These are phyloP conservation scores for Colletotrichum lini DNA, from an alignment of 2,329 filamentous ascomycete genomes.

Conservation along the genomic window DNA sequence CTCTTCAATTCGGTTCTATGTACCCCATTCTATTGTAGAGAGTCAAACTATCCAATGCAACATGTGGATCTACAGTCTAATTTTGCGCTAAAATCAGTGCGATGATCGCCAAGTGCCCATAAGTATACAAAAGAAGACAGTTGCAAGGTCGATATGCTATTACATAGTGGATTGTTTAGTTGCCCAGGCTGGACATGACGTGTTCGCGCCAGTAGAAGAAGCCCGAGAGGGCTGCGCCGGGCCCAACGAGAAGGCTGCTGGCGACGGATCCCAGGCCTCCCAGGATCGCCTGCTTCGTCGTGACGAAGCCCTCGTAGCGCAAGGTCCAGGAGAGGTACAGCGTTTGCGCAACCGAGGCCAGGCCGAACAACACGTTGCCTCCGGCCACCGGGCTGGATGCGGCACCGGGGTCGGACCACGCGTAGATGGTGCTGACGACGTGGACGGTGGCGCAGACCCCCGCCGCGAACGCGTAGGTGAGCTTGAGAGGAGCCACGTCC, in stretches of 20 bases:
- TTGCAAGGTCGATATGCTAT: too few relatives aligned
- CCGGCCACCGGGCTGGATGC: not conserved
- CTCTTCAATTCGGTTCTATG: not conserved
- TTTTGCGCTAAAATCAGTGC: too few relatives aligned
- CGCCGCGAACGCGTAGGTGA: conserved; percentile 7
- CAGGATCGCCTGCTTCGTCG: not conserved
- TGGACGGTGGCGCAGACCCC: not conserved
- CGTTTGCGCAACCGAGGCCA: not conserved
- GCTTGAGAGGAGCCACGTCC: conserved; percentile 15
- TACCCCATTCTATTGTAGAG: too few relatives aligned
- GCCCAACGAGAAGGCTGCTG: conserved; percentile 1
- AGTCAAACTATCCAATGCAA: too few relatives aligned
- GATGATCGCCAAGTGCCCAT: too few relatives aligned
- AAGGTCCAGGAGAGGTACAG: conserved; percentile 4
- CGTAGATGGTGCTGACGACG: not conserved
- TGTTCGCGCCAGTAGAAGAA: conserved; percentile 30
- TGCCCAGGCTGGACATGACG: not conserved
- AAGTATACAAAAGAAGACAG: not conserved
- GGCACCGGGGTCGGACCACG: not conserved
- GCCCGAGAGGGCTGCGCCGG: not conserved
- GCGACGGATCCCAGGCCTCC: not conserved
- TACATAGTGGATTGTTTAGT: not conserved
- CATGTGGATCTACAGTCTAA: too few relatives aligned
- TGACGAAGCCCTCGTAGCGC: conserved; percentile 8
- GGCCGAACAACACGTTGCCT: conserved; percentile 35